phyloP scores from a whole-genome alignment of 1,284 basidiomycete species.

The Leccinum pachyderme region DNA sequence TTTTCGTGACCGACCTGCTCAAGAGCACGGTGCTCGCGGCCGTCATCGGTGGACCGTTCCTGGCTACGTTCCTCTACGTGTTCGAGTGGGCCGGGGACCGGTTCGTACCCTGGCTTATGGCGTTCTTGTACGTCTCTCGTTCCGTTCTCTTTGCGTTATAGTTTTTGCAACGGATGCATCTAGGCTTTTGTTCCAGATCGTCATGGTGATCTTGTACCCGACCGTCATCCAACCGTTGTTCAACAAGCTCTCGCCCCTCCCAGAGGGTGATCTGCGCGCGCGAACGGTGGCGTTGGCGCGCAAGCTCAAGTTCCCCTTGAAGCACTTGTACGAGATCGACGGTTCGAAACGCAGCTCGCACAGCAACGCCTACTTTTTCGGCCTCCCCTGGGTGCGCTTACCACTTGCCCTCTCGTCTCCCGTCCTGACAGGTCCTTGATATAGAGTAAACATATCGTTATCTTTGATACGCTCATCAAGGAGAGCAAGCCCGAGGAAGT shows the following conservation, averaged over 20 bases:
- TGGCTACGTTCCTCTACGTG: slow-evolving; percentile 84
- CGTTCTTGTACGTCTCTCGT: slow-evolving; percentile 59
- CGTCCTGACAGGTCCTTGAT: background rate
- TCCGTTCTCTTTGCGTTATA: background rate
- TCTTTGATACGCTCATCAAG: slow-evolving; percentile 95
- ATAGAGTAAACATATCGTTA: slow-evolving; percentile 89
- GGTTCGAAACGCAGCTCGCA: slow-evolving; percentile 94
- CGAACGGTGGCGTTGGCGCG: slow-evolving; percentile 75
- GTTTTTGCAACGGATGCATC: background rate
- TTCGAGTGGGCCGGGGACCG: slow-evolving; percentile 92
- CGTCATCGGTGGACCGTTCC: slow-evolving; percentile 83
- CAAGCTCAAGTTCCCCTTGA: slow-evolving; percentile 90
- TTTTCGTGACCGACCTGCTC: slow-evolving; percentile 78
- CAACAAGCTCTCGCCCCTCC: slow-evolving; percentile 92
- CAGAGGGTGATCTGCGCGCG: slow-evolving; percentile 68
- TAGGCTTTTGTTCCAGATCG: slow-evolving; percentile 80
- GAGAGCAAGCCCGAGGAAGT: slow-evolving; percentile 87
- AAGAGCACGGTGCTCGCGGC: slow-evolving; percentile 79
- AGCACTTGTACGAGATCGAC: slow-evolving; percentile 95
- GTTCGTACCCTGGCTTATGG: slow-evolving; percentile 89
- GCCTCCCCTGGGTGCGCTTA: slow-evolving; percentile 80
- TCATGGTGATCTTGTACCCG: slow-evolving; percentile 85
- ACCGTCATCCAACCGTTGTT: slow-evolving; percentile 94
- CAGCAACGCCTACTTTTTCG: slow-evolving; percentile 95
- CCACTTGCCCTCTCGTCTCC: background rate